Percentiles rank a stretch among this genome's conserved stretches.
These are phyloP conservation scores for Ceratocystis harringtonii DNA, from an alignment of 2,329 filamentous ascomycete species.

Conservation along the genomic window DNA sequence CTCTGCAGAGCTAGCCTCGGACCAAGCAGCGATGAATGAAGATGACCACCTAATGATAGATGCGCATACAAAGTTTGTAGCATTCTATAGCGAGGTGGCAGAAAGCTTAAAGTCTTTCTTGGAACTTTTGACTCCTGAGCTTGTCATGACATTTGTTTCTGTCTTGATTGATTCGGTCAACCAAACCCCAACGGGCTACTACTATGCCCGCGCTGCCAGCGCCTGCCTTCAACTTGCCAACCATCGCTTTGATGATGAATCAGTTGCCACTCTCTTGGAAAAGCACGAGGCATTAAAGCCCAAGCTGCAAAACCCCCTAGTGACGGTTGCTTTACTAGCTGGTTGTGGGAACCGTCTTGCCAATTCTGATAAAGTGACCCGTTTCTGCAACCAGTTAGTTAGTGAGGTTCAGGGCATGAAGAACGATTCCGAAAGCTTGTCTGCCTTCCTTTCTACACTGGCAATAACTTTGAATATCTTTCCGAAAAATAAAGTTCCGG, in stretches of 20 bases:
- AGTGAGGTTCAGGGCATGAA: conserved; percentile 43
- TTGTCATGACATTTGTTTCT: background rate
- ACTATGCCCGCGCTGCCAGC: background rate
- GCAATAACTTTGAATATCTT: conserved; percentile 40
- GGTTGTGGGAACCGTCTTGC: conserved; percentile 9
- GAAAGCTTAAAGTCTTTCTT: background rate
- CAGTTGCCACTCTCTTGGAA: background rate
- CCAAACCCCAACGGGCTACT: background rate
- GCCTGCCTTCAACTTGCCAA: background rate
- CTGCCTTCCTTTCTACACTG: conserved; percentile 37
- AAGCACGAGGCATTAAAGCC: background rate
- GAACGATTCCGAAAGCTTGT: conserved; percentile 30
- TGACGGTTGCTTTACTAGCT: conserved; percentile 27
- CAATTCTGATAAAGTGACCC: conserved; percentile 1
- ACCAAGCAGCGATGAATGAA: background rate
- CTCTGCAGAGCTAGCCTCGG: background rate
- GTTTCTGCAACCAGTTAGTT: conserved; percentile 42
- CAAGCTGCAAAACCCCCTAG: conserved; percentile 37
- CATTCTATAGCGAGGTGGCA: background rate
- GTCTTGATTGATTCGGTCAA: background rate
- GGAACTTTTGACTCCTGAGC: background rate
- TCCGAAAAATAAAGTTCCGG: conserved; percentile 36
- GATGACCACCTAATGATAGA: background rate
- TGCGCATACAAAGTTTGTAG: background rate
- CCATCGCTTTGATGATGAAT: background rate